Evolutionary conservation across 768 basidiomycete genomes (phyloP).

Genomic region (Porphyrellus cyaneotinctus): DNA sequence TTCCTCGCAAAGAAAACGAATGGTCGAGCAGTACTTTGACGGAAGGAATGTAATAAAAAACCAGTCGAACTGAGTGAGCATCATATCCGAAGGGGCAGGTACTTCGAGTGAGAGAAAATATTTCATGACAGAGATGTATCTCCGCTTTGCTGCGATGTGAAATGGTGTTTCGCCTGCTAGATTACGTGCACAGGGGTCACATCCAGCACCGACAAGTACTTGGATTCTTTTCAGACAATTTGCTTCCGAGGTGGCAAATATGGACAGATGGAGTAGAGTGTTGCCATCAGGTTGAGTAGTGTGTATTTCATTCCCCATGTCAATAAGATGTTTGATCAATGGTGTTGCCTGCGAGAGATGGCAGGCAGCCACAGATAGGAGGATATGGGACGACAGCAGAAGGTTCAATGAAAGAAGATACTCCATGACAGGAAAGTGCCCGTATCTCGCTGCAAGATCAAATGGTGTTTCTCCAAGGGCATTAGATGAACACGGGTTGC

Average conservation of each 20-base stretch:
- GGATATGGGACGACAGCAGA: background rate
- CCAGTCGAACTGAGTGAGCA: too few species aligned
- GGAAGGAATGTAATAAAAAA: too few species aligned
- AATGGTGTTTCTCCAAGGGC: background rate
- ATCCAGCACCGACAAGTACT: background rate
- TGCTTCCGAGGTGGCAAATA: background rate
- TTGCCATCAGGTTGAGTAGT: background rate
- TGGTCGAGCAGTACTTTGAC: background rate
- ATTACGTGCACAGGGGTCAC: background rate
- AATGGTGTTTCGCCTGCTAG: background rate
- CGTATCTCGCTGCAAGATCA: background rate
- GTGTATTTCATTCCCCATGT: too few species aligned
- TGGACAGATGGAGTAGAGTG: background rate
- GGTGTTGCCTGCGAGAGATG: too few species aligned
- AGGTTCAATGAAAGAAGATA: background rate
- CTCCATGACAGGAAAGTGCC: background rate
- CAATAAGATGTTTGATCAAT: too few species aligned
- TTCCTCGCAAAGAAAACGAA: background rate
- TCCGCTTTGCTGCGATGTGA: background rate
- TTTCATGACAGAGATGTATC: background rate
- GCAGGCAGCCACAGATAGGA: background rate
- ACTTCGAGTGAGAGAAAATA: background rate
- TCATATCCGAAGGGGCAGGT: too few species aligned
- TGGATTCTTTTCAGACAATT: background rate
- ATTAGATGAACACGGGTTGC: background rate